A percentile compares a stretch with the other conserved stretches of the same genome.
Conservation (phyloP, 73 alveolate genomes). For the Paramecium tetraurelia region DNA sequence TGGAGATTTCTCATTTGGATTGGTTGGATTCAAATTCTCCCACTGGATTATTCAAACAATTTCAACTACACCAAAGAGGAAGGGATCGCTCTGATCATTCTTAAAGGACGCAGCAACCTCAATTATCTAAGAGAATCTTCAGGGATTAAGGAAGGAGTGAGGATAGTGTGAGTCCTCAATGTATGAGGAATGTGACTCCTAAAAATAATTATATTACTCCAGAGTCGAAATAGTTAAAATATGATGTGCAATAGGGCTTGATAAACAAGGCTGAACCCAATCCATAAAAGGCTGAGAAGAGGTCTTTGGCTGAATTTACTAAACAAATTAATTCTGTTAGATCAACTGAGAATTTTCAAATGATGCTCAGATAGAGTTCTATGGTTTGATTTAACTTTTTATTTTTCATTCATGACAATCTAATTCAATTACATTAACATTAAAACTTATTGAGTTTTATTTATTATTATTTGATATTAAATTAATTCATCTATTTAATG, state of each 20-base stretch:
- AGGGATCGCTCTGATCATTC: constrained; percentile 1
- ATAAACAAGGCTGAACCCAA: not conserved
- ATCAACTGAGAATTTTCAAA: not conserved
- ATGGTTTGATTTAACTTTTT: not conserved
- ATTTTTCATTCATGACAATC: not conserved
- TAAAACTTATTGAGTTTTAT: too few species aligned
- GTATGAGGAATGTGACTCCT: not conserved
- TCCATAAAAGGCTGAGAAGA: not conserved
- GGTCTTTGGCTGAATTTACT: constrained; percentile 12
- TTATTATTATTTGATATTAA: too few species aligned
- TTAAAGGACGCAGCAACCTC: not conserved
- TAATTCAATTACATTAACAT: too few species aligned
- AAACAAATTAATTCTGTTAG: constrained; percentile 2
- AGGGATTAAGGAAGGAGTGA: not conserved
- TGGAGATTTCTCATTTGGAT: not conserved
- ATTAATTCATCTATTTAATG: not conserved
- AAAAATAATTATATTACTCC: not conserved
- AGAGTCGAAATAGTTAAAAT: not conserved
- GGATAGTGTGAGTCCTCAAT: not conserved
- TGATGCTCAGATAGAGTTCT: not conserved
- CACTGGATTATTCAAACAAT: not conserved
- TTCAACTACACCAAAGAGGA: not conserved
- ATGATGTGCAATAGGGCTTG: not conserved
- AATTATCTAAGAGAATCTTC: not conserved
- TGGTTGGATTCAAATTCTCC: not conserved